These are phyloP conservation scores for Malassezia furfur DNA, from an alignment of 1,284 basidiomycete species.

Conservation along the genomic window DNA sequence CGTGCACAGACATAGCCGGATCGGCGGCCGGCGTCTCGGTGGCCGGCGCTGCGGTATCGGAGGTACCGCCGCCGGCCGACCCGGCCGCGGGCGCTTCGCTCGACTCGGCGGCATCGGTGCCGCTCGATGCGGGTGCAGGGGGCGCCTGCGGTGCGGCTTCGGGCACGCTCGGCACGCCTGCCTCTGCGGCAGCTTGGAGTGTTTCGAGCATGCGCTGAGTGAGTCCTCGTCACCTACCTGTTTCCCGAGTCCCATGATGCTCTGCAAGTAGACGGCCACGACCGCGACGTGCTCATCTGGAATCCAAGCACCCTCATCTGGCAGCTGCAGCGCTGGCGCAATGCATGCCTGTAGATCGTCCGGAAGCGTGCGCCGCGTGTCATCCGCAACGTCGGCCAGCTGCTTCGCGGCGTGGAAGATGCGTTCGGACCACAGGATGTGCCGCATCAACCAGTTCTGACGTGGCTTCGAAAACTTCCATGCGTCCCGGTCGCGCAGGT, in stretches of 20 bases:
- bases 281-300: constrained; percentile 14
- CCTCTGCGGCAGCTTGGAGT: neutral
- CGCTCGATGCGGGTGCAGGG: neutral
- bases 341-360: neutral
- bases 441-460: constrained; percentile 19
- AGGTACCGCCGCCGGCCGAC: neutral
- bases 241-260: constrained; percentile 12
- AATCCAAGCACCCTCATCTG: constrained; percentile 8
- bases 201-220: constrained; percentile 9
- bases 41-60: too few relatives aligned
- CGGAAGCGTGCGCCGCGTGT: neutral
- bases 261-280: constrained; percentile 10
- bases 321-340: constrained; percentile 7
- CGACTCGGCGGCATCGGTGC: neutral
- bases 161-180: neutral
- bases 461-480: constrained; percentile 26
- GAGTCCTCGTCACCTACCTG: neutral
- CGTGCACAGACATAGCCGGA: neutral
- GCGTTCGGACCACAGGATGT: constrained; percentile 13
- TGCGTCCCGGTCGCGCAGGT: constrained; percentile 3
- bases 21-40: neutral
- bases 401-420: neutral
- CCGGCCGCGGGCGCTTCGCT: neutral
- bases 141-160: neutral
- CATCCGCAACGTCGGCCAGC: neutral